These are phyloP conservation scores for Mucor piriformis DNA, from an alignment of 371 early-diverging fungal species.

Conservation along the genomic window DNA sequence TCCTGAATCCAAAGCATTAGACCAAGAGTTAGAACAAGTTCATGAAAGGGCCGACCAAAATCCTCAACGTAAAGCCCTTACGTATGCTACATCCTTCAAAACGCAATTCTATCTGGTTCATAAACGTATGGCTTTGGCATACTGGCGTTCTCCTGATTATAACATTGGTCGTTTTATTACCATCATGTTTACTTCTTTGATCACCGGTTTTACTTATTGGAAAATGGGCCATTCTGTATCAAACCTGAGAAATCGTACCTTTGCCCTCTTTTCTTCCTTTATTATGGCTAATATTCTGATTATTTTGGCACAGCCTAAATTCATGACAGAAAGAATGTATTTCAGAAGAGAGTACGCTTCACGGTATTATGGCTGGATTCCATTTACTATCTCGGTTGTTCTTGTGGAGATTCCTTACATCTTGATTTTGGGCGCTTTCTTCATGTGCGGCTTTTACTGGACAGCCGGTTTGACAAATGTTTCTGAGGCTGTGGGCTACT, in stretches of 20 bases:
- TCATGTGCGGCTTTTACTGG: constrained; percentile 66
- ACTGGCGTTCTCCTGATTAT: constrained; percentile 62
- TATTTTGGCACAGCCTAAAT: constrained; percentile 44
- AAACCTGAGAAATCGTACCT: constrained; percentile 64
- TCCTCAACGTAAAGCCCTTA: constrained; percentile 9
- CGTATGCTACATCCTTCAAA: constrained; percentile 32
- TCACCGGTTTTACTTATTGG: constrained; percentile 63
- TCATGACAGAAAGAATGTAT: constrained; percentile 62
- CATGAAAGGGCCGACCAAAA: constrained; percentile 13
- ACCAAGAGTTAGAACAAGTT: constrained; percentile 19
- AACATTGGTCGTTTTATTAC: constrained; percentile 56
- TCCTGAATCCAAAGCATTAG: constrained; percentile 19
- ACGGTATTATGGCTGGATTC: constrained; percentile 66
- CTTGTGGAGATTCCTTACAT: constrained; percentile 59
- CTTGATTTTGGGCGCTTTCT: constrained; percentile 44
- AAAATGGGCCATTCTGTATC: constrained; percentile 45
- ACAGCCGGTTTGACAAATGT: constrained; percentile 55
- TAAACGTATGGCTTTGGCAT: constrained; percentile 53
- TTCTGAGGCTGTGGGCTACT: constrained; percentile 50
- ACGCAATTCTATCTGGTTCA: constrained; percentile 46
- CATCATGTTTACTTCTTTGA: constrained; percentile 43
- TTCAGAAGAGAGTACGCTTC: constrained; percentile 67
- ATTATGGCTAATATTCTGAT: constrained; percentile 49
- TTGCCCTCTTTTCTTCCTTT: constrained; percentile 67
- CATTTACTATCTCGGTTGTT: constrained; percentile 54